Evolutionary conservation across 495 filamentous ascomycete species (phyloP).

Genomic region (Aspergillus conjunctus): DNA sequence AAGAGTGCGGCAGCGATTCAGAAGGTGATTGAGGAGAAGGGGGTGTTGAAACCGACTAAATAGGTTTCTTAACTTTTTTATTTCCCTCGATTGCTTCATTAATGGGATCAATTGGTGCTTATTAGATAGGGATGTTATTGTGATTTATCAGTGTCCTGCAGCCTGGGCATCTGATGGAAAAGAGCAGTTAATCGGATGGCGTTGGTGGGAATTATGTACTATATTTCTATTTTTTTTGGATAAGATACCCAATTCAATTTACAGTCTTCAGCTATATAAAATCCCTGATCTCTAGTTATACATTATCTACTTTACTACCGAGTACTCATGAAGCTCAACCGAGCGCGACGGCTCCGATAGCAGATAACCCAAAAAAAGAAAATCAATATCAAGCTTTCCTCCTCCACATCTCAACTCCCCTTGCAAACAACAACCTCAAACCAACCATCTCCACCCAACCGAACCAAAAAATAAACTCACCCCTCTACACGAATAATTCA

Average conservation of each 20-base stretch:
- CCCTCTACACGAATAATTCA: slow-evolving; percentile 1
- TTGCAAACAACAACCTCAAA: not conserved
- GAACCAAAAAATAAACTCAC: slow-evolving; percentile 2
- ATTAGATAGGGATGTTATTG: no score
- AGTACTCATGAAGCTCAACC: no score
- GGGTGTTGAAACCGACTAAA: slow-evolving; percentile 34
- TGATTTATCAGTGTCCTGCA: no score
- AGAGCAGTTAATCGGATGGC: not conserved
- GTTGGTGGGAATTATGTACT: not conserved
- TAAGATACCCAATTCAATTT: not conserved
- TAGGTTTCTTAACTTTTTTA: slow-evolving; percentile 3
- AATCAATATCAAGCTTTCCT: not conserved
- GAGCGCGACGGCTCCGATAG: not conserved
- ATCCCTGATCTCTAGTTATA: no score
- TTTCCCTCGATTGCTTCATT: not conserved
- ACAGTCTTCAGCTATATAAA: not conserved
- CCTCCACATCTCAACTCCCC: slow-evolving; percentile 1
- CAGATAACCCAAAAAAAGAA: not conserved
- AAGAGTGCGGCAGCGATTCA: slow-evolving; percentile 49
- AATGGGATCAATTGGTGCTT: not conserved
- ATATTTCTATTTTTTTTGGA: not conserved
- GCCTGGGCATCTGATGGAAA: no score
- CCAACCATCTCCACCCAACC: not conserved
- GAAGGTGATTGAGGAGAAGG: slow-evolving; percentile 50
- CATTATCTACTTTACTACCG: no score